Conservation (phyloP, 257 asterid genomes). For the Primulina eburnea region DNA sequence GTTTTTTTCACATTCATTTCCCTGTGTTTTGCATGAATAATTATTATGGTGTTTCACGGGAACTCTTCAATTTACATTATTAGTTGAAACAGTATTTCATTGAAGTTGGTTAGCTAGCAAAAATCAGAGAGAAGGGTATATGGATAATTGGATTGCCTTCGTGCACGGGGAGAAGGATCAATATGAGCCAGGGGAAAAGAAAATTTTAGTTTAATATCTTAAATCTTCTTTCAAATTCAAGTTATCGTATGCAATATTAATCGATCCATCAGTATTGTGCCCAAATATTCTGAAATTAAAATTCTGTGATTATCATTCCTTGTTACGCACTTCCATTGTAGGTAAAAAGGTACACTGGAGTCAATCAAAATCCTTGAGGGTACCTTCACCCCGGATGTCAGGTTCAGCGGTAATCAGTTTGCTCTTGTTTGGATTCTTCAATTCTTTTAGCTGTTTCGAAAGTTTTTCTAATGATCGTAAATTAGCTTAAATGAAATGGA, state of each 20-base stretch:
- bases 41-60: neutral
- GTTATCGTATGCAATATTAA: conserved; percentile 11
- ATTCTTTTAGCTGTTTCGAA: conserved; percentile 10
- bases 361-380: conserved; percentile 62
- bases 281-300: neutral
- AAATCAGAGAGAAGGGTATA: conserved; percentile 13
- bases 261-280: neutral
- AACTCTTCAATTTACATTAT: neutral
- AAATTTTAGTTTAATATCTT: conserved; percentile 4
- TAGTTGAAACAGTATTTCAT: neutral
- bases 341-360: conserved; percentile 64
- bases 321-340: conserved; percentile 31
- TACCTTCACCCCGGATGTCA: conserved; percentile 45
- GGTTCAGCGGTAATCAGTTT: conserved; percentile 57
- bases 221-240: conserved; percentile 2
- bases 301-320: conserved; percentile 14
- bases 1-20: neutral
- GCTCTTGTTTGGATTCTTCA: conserved; percentile 5
- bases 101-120: conserved; percentile 22
- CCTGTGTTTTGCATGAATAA: neutral
- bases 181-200: neutral
- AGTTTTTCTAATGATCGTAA: conserved; percentile 2
- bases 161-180: neutral
- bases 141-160: neutral
- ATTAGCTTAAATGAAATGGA: conserved; percentile 23